Evolutionary conservation across 2,329 filamentous ascomycete species (phyloP), one percentile per base, ranked within the genome.

Genomic region (Epichloe baconii): DNA sequence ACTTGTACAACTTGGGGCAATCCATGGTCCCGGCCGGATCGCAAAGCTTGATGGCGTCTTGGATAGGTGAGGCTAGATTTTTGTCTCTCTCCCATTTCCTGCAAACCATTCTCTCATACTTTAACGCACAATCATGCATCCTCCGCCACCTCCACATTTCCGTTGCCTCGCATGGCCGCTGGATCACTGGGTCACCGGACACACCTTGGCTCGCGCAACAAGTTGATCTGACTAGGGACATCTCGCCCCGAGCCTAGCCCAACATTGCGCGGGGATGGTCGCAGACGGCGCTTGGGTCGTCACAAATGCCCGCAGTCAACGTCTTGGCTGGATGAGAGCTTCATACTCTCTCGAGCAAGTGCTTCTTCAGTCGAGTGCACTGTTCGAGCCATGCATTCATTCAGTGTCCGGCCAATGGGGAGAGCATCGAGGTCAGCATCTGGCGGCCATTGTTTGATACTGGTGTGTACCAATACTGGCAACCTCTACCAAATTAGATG

Each of bases 11-110:
- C 83, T 86, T 74, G 75, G 81, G 58, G 76, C 82, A 61, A 69
- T 91, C 62, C 73, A 75, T 61, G 88, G 89, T 23, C 87, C 87
- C 57, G 86, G 88, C 61, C 78, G 71, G 68, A 68, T 95, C 57
- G 88, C 86, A 64, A 77, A 78, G 61, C 79, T 85, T 31, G 78
- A 94, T 66, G 83, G 88, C 56, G 76, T 82, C 66, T 72, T 96
- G 68, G 91, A 97, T 74, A 94, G 88, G 91, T 97, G 82, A 84
- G 88, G 38, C 26, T 35, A 36, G 38, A 47, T 55, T 52, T 54
- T 53, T 44, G 46, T 57, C 50, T 52, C 53, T 47, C 55, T 53
- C 54, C 35, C 19, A 42, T 49, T 50, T 48, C 14, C n/a, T 43
- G 17, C 45, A 45, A 54, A 46, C 41, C 49, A 55, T 56, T 40